Evolutionary conservation across 2,329 filamentous ascomycete genomes (phyloP).

Genomic region (Graphilbum fragrans): DNA sequence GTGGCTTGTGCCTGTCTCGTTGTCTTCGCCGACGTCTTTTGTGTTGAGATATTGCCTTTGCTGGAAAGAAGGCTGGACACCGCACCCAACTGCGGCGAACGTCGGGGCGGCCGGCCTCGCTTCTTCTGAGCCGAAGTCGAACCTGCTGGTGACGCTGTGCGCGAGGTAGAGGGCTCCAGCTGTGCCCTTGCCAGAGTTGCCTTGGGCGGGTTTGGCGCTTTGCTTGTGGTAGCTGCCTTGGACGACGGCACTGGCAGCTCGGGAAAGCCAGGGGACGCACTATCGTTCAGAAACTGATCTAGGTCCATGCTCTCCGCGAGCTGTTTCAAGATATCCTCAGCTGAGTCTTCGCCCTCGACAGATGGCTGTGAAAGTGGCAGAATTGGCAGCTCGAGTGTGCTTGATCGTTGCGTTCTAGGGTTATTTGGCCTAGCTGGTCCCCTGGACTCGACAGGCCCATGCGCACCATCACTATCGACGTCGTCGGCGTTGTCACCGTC

Average conservation of each 20-base stretch:
- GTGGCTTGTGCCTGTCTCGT: conserved; percentile 12
- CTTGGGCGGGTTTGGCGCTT: too few relatives aligned
- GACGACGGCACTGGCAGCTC: not conserved
- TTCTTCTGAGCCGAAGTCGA: not conserved
- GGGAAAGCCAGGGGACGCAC: conserved; percentile 6
- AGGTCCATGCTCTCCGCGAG: too few relatives aligned
- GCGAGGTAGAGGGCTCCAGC: not conserved
- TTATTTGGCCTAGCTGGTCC: too few relatives aligned
- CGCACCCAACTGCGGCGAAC: too few relatives aligned
- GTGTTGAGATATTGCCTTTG: too few relatives aligned
- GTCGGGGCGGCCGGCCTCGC: not conserved
- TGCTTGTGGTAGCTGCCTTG: too few relatives aligned
- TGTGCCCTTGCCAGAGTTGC: not conserved
- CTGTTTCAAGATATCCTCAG: too few relatives aligned
- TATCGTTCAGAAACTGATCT: conserved; percentile 14
- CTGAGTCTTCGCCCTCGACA: too few relatives aligned
- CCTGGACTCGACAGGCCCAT: too few relatives aligned
- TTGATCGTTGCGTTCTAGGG: too few relatives aligned
- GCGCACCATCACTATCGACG: conserved; percentile 16
- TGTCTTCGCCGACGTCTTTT: not conserved
- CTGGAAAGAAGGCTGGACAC: not conserved
- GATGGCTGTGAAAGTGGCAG: too few relatives aligned
- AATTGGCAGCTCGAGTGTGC: too few relatives aligned
- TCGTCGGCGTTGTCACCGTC: conserved; percentile 4
- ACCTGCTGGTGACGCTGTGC: not conserved